phyloP scores from a whole-genome alignment of 2,329 filamentous ascomycete genomes.

The Alternaria sp. region DNA sequence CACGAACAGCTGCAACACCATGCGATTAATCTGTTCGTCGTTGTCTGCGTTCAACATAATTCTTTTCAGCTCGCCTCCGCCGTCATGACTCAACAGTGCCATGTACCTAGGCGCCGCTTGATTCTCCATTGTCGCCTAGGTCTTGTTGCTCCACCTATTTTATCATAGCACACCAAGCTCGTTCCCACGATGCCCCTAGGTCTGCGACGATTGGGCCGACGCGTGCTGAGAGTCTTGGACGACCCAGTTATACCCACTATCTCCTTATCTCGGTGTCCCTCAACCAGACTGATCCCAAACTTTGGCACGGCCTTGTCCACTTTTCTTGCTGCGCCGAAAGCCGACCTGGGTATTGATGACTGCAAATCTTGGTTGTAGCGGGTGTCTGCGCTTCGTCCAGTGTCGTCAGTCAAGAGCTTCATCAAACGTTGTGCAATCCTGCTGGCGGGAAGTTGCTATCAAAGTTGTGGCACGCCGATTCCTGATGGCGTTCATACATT shows the following conservation, averaged over 20 bases:
- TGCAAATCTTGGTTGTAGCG: constrained; percentile 37
- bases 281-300: constrained; percentile 36
- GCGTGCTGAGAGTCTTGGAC: constrained; percentile 37
- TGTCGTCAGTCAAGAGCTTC: constrained; percentile 34
- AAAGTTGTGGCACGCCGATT: constrained; percentile 14
- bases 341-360: constrained; percentile 29
- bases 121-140: constrained; percentile 26
- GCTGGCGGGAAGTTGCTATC: constrained; percentile 11
- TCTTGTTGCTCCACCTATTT: constrained; percentile 23
- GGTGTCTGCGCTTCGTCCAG: constrained; percentile 28
- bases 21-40: constrained; percentile 18
- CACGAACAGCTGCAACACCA: constrained; percentile 23
- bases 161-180: constrained; percentile 20
- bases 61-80: constrained; percentile 6
- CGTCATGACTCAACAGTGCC: constrained; percentile 8
- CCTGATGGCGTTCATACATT: constrained; percentile 10
- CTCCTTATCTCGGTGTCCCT: constrained; percentile 47
- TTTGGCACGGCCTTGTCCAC: constrained; percentile 39
- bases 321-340: constrained; percentile 39
- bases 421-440: constrained; percentile 16
- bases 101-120: constrained; percentile 6
- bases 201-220: constrained; percentile 38
- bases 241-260: constrained; percentile 49
- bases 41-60: constrained; percentile 6
- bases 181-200: constrained; percentile 34